Base-by-base conservation (phyloP, 2,329 filamentous ascomycete genomes). In the Chaetomium sp. region DNA sequence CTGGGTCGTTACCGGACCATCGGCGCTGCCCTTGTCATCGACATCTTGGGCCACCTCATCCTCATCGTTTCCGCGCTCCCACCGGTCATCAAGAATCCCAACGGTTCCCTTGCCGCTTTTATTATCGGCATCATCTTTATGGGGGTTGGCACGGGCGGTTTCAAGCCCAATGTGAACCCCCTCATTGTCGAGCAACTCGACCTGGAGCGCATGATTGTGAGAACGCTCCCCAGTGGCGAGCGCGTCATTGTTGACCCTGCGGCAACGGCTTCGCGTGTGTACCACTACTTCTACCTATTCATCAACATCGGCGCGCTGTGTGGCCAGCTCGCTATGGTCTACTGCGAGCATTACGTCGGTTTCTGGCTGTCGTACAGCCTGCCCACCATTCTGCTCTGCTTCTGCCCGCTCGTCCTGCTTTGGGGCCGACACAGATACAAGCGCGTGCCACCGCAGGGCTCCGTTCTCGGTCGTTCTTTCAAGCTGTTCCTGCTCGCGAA, bases 91-190 rank as follows among this genome's bases (percentile, higher is more conserved):
- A 71, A 76, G 10, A 72, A 78, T 48, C 72, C 74, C 74, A 77
- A 79, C 4, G 73, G 73, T 32, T 77, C 84, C 0, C 74, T 88
- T 12, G 82, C 75, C 0, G 79, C 79, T 19, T 81, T 89, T 55
- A 75, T 88, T 54, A 77, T 89, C 65, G 85, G 83, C 7, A 71
- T 78, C 52, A 63, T 78, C 37, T 59, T 71, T 53, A 72, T 78
- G 52, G 75, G 75, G 27, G 68, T 89, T 10, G 87, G 87, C 41
- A 88, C 86, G 1, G 87, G 87, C 58, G 85, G 86, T 57, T 89
- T 90, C 76, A 90, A 90, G 73, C 72, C 85, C 43, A 91, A 90
- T 62, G 81, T 90, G 52, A 82, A 80, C 14, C 82, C 84, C 1
- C 71, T 87, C 32, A 82, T 88, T 59, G 82, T 82, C 19, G 85